Base-by-base conservation (phyloP, 2,329 filamentous ascomycete species). In the Colletotrichum sp. region DNA sequence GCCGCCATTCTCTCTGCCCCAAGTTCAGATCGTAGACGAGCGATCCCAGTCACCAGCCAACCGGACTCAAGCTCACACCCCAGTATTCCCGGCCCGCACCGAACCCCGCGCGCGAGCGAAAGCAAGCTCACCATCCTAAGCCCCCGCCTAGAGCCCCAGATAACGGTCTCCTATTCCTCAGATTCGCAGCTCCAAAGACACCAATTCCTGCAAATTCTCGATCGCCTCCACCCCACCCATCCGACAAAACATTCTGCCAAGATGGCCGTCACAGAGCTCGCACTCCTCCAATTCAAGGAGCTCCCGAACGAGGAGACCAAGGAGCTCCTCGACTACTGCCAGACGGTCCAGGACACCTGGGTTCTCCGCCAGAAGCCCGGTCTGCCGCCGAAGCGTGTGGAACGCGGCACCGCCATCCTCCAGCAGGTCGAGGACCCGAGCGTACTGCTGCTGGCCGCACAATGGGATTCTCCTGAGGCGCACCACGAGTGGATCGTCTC, bases 401-500 rank as follows among this genome's bases (percentile, higher is more conserved):
- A 80, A 55, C 83, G 84, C 24, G 82, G 83, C 28, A 80, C 81
- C 4, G 81, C 79, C 49, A 76, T 85, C 39, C 83, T 85, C 75
- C 80, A 82, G 55, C 84, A 86, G 77, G 63, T 83, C 72, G 83
- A 85, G 60, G 81, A 87, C 70, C 83, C 84, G 13, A 80, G 83
- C 4, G 79, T 80, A 32, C 75, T 87, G n/a, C 81, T 90, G 77
- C 82, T 90, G 77, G 86, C 85, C 6, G 85, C 88, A 21, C 83
- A 85, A 13, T 89, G 88, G 88, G 82, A 85, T 71, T 87, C 85
- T 0, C 82, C 83, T 24, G 83, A 82, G 16, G 84, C 83, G 7
- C 87, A 90, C 73, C 77, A 75, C 63, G 77, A 83, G 66, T 90
- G 89, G 88, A 85, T 89, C 65, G 80, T 82, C 60, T 87, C 85